phyloP scores from a whole-genome alignment of 1,139 yeast species.

The Hyphopichia khmerensis region DNA sequence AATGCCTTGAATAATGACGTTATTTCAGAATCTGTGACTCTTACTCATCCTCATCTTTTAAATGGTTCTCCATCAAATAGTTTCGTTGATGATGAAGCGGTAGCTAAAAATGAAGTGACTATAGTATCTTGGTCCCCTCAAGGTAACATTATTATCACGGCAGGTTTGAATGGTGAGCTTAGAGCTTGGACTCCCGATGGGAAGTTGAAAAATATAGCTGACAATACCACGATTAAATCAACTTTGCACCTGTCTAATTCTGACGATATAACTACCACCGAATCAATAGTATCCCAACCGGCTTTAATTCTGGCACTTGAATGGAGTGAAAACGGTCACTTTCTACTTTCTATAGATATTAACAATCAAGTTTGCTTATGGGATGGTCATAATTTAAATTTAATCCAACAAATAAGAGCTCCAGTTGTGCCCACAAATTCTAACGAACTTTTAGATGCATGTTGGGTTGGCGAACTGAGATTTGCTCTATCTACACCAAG shows the following conservation, averaged over 20 bases:
- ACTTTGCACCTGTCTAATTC: not conserved
- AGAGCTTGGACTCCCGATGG: constrained; percentile 72
- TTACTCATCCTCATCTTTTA: constrained; percentile 31
- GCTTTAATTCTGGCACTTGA: constrained; percentile 21
- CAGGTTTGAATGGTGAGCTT: constrained; percentile 61
- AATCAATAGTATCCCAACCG: constrained; percentile 4
- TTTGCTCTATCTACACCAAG: constrained; percentile 68
- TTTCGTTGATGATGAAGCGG: constrained; percentile 2
- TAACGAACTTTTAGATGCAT: constrained; percentile 34
- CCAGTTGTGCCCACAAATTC: constrained; percentile 8
- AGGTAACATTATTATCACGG: constrained; percentile 58
- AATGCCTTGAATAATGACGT: constrained; percentile 29
- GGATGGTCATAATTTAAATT: constrained; percentile 35
- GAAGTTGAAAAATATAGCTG: constrained; percentile 54
- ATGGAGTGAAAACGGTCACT: constrained; percentile 41
- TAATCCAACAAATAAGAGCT: constrained; percentile 28
- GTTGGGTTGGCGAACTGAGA: constrained; percentile 72
- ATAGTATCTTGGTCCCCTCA: constrained; percentile 63
- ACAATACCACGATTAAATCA: constrained; percentile 8
- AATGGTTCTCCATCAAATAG: not conserved
- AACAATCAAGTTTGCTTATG: constrained; percentile 34
- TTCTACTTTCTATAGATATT: constrained; percentile 33
- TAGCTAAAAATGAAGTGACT: constrained; percentile 30
- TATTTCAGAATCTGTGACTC: constrained; percentile 35
- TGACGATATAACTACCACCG: not conserved